Base-by-base conservation (phyloP, 2,329 filamentous ascomycete genomes). In the Colletotrichum noveboracense region DNA sequence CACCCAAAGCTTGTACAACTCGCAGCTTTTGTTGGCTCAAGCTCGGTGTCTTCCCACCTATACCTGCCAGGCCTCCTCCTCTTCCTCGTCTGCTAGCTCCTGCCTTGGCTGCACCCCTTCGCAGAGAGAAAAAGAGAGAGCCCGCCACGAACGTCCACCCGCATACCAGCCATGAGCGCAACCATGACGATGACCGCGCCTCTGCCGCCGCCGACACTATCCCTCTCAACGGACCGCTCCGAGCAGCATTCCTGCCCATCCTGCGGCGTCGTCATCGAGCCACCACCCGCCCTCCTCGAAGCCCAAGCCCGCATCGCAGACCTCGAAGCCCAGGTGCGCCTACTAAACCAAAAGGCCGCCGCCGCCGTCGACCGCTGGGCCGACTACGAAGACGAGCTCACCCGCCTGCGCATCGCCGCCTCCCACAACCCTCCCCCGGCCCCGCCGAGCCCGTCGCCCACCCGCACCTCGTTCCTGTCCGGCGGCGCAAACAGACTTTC, bases 351-450 rank as follows among this genome's bases (percentile, higher is more conserved):
- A 79, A 95, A 94, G 84, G 93, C 93, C 71, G 90, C 92, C 5
- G 91, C 92, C 38, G 88, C 88, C 82, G 89, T 91, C 77, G 90
- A 92, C 83, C 90, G 89, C 82, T 93, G 90, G 90, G 93, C 94
- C 81, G 93, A 95, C 86, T 96, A 95, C 88, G 94, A 96, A 85
- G 94, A 95, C 84, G 93, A 96, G 82, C 89, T 96, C 55, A 88
- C 91, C 60, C 87, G 85, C 60, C 87, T 95, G 70, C 91, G 91
- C 78, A 52, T 67, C 34, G 76, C 78, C 34, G 76, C 79, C 56
- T 78, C 80, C 13, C 77, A 78, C 43, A 76, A 62, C n/a, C 58
- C 58, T 14, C 80, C 75, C n/a, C 61, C 74, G 74, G 77, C 65
- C 16, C 78, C 79, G 74, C 84, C 66, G 80, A 78, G 71, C 24